Conservation (phyloP, 2,329 filamentous ascomycete species). For the Chalara sp. region DNA sequence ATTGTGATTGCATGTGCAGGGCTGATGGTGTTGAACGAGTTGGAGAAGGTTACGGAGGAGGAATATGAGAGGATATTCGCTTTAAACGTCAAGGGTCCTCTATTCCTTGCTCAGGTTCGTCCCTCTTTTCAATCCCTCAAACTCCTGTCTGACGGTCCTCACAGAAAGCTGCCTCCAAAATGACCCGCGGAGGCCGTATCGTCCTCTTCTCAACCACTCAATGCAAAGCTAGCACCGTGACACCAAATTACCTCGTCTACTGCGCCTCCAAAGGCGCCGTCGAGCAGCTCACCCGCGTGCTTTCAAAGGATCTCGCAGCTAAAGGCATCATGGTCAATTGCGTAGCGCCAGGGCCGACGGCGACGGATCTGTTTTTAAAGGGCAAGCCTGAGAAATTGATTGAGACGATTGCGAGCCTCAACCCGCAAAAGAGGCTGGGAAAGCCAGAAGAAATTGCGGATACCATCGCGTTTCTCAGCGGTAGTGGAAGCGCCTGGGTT, state of each 20-base stretch:
- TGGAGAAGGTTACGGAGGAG: conserved; percentile 42
- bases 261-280: conserved; percentile 44
- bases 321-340: conserved; percentile 43
- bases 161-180: conserved; percentile 44
- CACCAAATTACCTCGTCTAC: conserved; percentile 39
- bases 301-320: conserved; percentile 43
- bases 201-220: conserved; percentile 45
- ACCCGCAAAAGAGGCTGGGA: conserved; percentile 32
- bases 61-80: conserved; percentile 43
- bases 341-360: conserved; percentile 44
- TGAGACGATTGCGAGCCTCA: conserved; percentile 32
- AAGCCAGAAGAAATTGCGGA: background rate
- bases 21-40: conserved; percentile 40
- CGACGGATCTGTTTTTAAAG: conserved; percentile 42
- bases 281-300: conserved; percentile 43
- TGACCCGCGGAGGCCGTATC: conserved; percentile 40
- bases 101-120: conserved; percentile 41
- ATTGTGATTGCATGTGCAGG: conserved; percentile 52
- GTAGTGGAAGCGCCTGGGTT: background rate
- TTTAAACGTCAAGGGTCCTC: conserved; percentile 51
- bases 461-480: background rate
- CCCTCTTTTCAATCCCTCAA: background rate
- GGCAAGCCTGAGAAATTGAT: conserved; percentile 33
- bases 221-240: conserved; percentile 30
- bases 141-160: background rate